These are phyloP conservation scores for Phytophthora tentaculata DNA, from an alignment of 352 stramenopile species.

Conservation along the genomic window DNA sequence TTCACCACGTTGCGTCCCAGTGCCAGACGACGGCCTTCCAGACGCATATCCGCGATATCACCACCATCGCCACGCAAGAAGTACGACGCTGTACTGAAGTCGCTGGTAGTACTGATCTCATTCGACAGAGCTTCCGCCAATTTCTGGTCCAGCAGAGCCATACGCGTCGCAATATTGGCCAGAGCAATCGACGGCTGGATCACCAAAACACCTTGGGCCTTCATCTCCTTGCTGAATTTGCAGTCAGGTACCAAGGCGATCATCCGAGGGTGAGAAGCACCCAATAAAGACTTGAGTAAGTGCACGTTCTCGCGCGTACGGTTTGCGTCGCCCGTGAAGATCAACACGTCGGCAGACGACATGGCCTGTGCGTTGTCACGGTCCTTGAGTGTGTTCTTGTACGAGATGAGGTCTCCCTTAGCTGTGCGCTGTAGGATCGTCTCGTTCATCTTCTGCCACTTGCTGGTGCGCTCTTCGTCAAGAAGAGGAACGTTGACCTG, in stretches of 20 bases:
- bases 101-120: conserved; percentile 56
- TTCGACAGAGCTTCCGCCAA: conserved; percentile 47
- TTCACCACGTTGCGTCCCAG: conserved; percentile 67
- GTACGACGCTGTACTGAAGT: conserved; percentile 64
- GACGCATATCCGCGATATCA: conserved; percentile 49
- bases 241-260: conserved; percentile 63
- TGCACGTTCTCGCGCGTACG: conserved; percentile 62
- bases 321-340: conserved; percentile 63
- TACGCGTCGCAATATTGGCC: conserved; percentile 72
- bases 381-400: conserved; percentile 71
- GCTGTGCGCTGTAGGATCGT: conserved; percentile 53
- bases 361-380: conserved; percentile 43
- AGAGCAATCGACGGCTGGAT: conserved; percentile 75
- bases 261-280: conserved; percentile 53
- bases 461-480: conserved; percentile 59
- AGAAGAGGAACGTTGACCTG: conserved; percentile 67
- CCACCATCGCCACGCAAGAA: conserved; percentile 53
- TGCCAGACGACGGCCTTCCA: conserved; percentile 48
- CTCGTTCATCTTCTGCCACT: conserved; percentile 72
- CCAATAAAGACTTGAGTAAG: conserved; percentile 49
- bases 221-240: conserved; percentile 56
- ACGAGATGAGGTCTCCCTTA: conserved; percentile 71
- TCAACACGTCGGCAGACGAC: conserved; percentile 57
- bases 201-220: conserved; percentile 38
- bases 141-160: conserved; percentile 62